These are phyloP conservation scores for Kernera saxatilis DNA, from an alignment of 345 rosid genomes.

Conservation along the genomic window DNA sequence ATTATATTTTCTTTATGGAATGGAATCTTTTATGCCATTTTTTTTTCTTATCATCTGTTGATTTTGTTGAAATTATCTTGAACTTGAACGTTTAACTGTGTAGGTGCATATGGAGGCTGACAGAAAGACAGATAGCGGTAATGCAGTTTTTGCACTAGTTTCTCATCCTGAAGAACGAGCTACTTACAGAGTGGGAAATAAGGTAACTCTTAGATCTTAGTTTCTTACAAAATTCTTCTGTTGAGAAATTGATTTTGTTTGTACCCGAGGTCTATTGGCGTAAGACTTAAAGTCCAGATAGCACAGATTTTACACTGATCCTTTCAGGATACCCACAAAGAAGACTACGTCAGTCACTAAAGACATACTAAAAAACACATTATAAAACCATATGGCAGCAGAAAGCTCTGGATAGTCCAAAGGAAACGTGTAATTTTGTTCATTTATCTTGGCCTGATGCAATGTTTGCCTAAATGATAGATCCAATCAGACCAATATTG, in stretches of 20 bases:
- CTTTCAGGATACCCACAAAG: neutral
- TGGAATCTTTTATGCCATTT: neutral
- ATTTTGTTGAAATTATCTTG: neutral
- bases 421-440: neutral
- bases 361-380: neutral
- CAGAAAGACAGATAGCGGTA: conserved; percentile 61
- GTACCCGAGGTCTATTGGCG: neutral
- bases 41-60: neutral
- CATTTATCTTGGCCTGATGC: neutral
- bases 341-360: neutral
- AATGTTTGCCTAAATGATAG: neutral
- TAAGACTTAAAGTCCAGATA: neutral
- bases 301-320: neutral
- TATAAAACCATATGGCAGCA: neutral
- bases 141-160: conserved; percentile 31
- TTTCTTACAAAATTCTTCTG: neutral
- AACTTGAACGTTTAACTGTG: conserved; percentile 5
- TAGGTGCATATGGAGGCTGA: conserved; percentile 98
- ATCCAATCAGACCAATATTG: neutral
- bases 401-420: conserved; percentile 2
- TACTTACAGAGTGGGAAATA: conserved; percentile 67
- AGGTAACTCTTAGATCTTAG: conserved; percentile 41
- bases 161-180: conserved; percentile 54
- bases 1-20: neutral
- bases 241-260: neutral